phyloP scores from a whole-genome alignment of 2,329 filamentous ascomycete genomes.

The Fusarium sp. region DNA sequence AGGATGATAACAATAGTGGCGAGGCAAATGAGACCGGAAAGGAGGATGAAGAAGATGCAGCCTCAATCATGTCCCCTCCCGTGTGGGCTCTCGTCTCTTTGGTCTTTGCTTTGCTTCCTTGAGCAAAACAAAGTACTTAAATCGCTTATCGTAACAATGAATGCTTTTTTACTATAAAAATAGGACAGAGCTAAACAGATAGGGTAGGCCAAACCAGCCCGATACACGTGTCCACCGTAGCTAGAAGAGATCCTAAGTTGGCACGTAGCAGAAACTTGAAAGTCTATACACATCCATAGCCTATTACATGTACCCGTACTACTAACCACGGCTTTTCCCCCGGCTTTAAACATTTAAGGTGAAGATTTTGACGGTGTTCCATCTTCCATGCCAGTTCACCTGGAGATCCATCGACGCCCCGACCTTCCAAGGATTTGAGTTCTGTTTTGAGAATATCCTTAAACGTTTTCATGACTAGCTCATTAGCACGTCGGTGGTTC shows the following conservation, averaged over 20 bases:
- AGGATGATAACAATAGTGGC: background rate
- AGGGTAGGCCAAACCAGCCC: too few relatives aligned
- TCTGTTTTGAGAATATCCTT: background rate
- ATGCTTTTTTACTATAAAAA: too few relatives aligned
- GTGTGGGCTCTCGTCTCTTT: background rate
- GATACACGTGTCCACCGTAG: too few relatives aligned
- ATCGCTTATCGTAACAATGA: too few relatives aligned
- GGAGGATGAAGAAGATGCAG: background rate
- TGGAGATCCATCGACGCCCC: background rate
- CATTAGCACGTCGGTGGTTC: background rate
- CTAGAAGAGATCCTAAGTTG: too few relatives aligned
- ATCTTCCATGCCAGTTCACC: background rate
- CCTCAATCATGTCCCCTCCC: background rate
- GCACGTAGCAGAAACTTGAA: background rate
- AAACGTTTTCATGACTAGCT: background rate
- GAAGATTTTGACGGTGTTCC: background rate
- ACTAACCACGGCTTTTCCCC: background rate
- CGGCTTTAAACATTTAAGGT: background rate
- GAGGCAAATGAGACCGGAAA: background rate
- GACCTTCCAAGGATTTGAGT: background rate
- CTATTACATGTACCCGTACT: background rate
- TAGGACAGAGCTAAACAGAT: too few relatives aligned
- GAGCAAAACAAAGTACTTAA: too few relatives aligned
- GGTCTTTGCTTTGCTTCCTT: background rate
- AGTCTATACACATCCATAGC: background rate